Base-by-base conservation (phyloP, 192 early-diverging fungal genomes). In the Coemansia sp. region DNA sequence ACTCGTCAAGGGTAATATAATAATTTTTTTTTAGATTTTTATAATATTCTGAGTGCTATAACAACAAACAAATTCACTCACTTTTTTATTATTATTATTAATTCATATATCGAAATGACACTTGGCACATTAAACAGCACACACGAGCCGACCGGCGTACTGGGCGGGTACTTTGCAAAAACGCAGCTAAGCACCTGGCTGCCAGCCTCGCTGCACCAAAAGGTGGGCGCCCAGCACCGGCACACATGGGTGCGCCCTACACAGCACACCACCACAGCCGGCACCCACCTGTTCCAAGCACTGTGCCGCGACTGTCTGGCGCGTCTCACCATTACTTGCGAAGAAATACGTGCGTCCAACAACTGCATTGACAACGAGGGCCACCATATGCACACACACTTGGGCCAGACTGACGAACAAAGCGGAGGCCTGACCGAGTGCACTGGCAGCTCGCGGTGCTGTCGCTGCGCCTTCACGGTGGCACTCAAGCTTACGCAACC, bases 321-420 rank as follows among this genome's bases (percentile, higher is more conserved):
- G 4, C 53, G 46, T 4, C 55, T 54, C 39, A 53, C 43, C 5
- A 9, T 37, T 1, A 37, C 34, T 1, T 37, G 34, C 34, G 34
- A 37, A 6, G 34, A 3, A 10, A 9, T 10, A 1, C 34, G 34
- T 1, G 34, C 11, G 10, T 34, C 50, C 9, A 54, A 57, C 51
- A 38, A 21, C 17, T 78, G 74, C 30, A 30, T 68, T 0, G 74
- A 78, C 58, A 49, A 39, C 8, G 42, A 43, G 7, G 68, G 74
- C 1, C 74, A 78, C 59, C 74, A 78, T 40, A 58, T 71, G 34
- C 74, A 78, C 59, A 38, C 58, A 18, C 30, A 45, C 9, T 33
- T 71, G 12, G 50, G 44, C 17, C 15, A 40, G 0, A 37, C 12
- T 27, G 57, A 64, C 21, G 58, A 38, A 15, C 42, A 48, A 17